Percentiles rank a stretch among this genome's conserved stretches.
Conservation (phyloP, 768 basidiomycete species). For the Clitopilus hobsonii region DNA sequence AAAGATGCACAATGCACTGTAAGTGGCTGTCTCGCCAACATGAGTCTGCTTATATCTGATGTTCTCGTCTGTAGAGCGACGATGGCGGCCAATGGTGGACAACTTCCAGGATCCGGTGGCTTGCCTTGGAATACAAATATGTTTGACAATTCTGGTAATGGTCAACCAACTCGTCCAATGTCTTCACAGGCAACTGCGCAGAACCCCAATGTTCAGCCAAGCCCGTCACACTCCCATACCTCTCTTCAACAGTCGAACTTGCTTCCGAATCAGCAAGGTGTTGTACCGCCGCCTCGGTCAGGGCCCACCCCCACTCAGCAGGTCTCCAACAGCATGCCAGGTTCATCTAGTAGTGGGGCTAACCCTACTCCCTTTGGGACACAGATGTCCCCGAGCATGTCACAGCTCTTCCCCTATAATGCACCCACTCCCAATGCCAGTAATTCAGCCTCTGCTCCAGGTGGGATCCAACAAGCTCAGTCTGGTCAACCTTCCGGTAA, state of each 20-base stretch:
- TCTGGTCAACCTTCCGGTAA: constrained; percentile 5
- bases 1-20: not conserved
- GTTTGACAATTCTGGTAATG: not conserved
- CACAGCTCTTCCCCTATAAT: constrained; percentile 19
- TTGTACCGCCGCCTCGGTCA: constrained; percentile 30
- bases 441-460: constrained; percentile 7
- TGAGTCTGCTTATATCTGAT: too few relatives aligned
- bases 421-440: constrained; percentile 6
- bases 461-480: constrained; percentile 5
- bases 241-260: constrained; percentile 21
- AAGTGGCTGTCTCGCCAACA: not conserved
- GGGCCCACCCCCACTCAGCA: constrained; percentile 34
- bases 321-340: constrained; percentile 28
- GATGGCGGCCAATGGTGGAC: too few relatives aligned
- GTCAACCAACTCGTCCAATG: constrained; percentile 1
- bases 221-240: constrained; percentile 26
- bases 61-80: too few relatives aligned
- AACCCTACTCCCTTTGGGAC: constrained; percentile 18
- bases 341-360: constrained; percentile 6
- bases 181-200: constrained; percentile 5
- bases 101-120: constrained; percentile 4
- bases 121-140: not conserved
- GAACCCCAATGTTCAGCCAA: constrained; percentile 13
- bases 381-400: constrained; percentile 27
- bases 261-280: constrained; percentile 18